Percentiles rank a stretch among this genome's conserved stretches.
Evolutionary conservation across 2,329 filamentous ascomycete genomes (phyloP).

Genomic region (Cladosporium colombiae): DNA sequence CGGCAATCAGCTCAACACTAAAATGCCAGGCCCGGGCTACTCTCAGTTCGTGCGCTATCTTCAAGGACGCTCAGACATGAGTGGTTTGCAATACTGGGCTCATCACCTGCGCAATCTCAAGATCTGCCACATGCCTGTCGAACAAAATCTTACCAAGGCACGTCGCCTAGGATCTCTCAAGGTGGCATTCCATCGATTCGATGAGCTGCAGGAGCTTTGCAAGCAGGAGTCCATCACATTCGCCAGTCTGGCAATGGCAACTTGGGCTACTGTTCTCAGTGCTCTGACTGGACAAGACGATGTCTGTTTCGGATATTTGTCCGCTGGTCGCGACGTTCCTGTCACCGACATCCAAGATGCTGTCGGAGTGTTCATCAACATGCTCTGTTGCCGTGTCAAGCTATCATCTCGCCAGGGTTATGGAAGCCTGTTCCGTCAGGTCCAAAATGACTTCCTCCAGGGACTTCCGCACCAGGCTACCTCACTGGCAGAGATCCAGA

Average conservation of each 20-base stretch:
- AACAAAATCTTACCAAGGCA: constrained; percentile 10
- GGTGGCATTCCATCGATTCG: constrained; percentile 19
- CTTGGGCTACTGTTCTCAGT: constrained; percentile 18
- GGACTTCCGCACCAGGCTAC: constrained; percentile 22
- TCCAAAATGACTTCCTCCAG: constrained; percentile 19
- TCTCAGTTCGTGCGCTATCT: constrained; percentile 15
- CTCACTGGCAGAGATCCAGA: constrained; percentile 62
- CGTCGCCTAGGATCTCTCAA: constrained; percentile 16
- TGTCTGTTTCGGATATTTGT: constrained; percentile 41
- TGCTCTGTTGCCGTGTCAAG: constrained; percentile 21
- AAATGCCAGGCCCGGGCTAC: constrained; percentile 1
- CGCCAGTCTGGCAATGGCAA: constrained; percentile 11
- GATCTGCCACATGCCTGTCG: constrained; percentile 12
- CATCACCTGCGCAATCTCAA: constrained; percentile 6
- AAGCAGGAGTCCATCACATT: constrained; percentile 7
- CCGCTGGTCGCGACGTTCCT: constrained; percentile 36
- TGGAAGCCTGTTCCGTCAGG: constrained; percentile 16
- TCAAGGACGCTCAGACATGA: constrained; percentile 15
- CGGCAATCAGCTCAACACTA: constrained; percentile 1
- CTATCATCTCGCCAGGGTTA: constrained; percentile 16
- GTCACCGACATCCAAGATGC: constrained; percentile 20
- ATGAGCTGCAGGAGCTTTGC: constrained; percentile 16
- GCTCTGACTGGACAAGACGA: constrained; percentile 26
- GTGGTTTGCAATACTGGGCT: constrained; percentile 16
- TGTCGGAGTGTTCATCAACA: constrained; percentile 22